Base-by-base conservation (phyloP, 1,284 basidiomycete species). In the Leccinum pachyderme region DNA sequence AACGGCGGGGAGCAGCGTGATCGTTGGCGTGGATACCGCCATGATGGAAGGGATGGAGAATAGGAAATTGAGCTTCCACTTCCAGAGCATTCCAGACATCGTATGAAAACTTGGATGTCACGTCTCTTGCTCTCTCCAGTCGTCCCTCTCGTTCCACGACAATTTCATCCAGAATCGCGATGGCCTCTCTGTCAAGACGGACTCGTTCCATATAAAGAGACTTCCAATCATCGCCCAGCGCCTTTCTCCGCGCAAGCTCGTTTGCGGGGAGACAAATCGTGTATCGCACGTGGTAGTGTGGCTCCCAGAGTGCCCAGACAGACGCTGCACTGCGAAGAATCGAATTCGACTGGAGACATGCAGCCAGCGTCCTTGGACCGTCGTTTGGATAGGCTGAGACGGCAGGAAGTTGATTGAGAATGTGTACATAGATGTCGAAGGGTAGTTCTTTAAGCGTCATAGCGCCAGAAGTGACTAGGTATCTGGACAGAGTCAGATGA, bases 81-180 rank as follows among this genome's bases (percentile, higher is more conserved):
- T 77, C 72, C 44, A 86, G 62, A 6, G 67, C 76, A 61, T 84
- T 80, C 79, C 80, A 84, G 37, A 79, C 73, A 55, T 85, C 83
- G 57, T 78, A 76, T 5, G 74, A 75, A 55, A 76, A 59, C 25
- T 56, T 65, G 32, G 66, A 64, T 2, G 72, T 66, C 15, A 81
- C 56, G 31, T 68, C 64, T 43, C 70, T 65, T 4, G 77, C 77
- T 54, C 66, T 61, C 28, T 69, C 66, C 35, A 73, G 69, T 49
- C 80, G 73, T 22, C 66, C 68, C 15, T 61, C 60, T 13, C 73
- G 63, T 44, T 68, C 55, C 46, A 57, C 52, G 3, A 76, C 64
- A 44, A 84, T 76, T 27, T 62, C 59, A 51, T 78, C 73, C 39
- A 85, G 60, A 22, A 75, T 64, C 11, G 62, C 55, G 31, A 81